Evolutionary conservation across 305 asterid genomes (phyloP), one percentile per base, ranked within the genome.

Genomic region (Plantago coronopus): DNA sequence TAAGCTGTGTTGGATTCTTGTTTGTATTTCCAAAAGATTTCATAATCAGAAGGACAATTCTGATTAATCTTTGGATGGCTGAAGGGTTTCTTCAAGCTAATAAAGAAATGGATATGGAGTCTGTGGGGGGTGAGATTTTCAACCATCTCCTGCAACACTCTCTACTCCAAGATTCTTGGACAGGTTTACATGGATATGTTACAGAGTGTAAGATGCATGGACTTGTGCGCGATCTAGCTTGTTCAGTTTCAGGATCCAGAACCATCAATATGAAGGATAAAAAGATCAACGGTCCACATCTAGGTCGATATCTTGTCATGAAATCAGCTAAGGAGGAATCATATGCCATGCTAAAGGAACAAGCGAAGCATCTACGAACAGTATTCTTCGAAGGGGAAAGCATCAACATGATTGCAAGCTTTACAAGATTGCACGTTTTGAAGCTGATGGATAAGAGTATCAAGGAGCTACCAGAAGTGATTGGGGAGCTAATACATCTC

Each of bases 1-100:
- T 37, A 48, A 48, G 19, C 27, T 48, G 54, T 19, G 18, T 48
- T 48, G 54, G 27, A 1, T 48, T 18, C 7, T 48, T 25, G 9
- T 48, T 27, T 5, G 11, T 48, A 6, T 19, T 48, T 1, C 54
- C 54, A 14, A 7, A 19, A 48, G 54, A 8, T 48, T 48, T 0
- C 27, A 18, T 0, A 0, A 48, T 48, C 25, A 14, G 6, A 7
- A 48, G 13, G 27, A 7, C 3, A 18, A 3, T 2, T 15, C 4
- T 48, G 6, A 48, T 48, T 4, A 16, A 48, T 14, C 54, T 48
- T 48, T 48, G 54, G 54, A 48, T 48, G 54, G 54, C 54, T 17
- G 54, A 48, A 48, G 54, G 54, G 1, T 48, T 18, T 48, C 16
- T 48, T 7, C 54, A 48, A 48, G 27, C 54, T 7, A 15, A 5